Evolutionary conservation across 768 basidiomycete genomes (phyloP).

Genomic region (Chiua virens): DNA sequence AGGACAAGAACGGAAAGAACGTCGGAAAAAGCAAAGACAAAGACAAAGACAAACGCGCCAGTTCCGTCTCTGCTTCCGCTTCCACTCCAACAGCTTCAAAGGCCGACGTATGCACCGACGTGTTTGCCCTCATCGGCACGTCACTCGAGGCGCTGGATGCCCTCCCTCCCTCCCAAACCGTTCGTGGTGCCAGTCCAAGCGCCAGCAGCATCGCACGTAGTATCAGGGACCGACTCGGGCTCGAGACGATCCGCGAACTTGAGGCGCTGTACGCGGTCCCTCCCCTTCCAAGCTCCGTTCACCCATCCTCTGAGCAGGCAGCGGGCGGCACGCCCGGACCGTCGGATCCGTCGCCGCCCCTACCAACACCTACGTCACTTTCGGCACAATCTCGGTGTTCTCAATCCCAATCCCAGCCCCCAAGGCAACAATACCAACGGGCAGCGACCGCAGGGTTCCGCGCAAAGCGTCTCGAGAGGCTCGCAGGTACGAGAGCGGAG

Average conservation of each 20-base stretch:
- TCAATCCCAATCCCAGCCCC: neutral
- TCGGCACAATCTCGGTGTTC: neutral
- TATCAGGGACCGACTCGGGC: constrained; percentile 24
- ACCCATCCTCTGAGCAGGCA: neutral
- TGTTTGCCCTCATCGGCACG: constrained; percentile 22
- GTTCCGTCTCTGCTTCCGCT: neutral
- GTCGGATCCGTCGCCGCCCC: neutral
- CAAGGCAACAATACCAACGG: neutral
- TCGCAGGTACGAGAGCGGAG: constrained; percentile 13
- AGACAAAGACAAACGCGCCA: constrained; percentile 1
- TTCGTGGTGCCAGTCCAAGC: neutral
- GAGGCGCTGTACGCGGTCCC: constrained; percentile 18
- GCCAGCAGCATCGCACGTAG: neutral
- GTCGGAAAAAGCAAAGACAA: neutral
- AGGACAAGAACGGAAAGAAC: neutral
- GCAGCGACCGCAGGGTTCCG: neutral
- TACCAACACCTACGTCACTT: neutral
- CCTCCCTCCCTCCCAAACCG: neutral
- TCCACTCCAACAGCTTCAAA: neutral
- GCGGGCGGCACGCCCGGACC: neutral
- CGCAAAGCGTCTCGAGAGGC: constrained; percentile 5
- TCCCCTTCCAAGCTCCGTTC: neutral
- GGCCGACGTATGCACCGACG: constrained; percentile 21
- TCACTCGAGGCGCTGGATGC: constrained; percentile 20
- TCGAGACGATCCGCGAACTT: constrained; percentile 29